A percentile compares a stretch with the other conserved stretches of the same genome.
Evolutionary conservation across 2,329 filamentous ascomycete species (phyloP).

Genomic region (Pseudogymnoascus sp.): DNA sequence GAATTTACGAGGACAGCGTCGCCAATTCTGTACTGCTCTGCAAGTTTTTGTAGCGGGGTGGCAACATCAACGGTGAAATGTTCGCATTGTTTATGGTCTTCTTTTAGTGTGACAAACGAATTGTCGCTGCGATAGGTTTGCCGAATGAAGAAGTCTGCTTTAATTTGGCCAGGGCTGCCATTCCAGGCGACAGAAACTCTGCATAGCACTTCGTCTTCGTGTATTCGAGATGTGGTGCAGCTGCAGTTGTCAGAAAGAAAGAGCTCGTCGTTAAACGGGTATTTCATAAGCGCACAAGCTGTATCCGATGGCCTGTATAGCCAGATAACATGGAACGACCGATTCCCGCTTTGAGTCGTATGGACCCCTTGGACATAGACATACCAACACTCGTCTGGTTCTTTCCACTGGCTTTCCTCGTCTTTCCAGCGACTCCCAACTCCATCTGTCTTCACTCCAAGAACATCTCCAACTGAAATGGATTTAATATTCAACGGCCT

Average conservation of each 20-base stretch:
- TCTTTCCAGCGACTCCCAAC: conserved; percentile 49
- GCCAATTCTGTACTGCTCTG: conserved; percentile 37
- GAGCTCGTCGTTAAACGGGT: conserved; percentile 63
- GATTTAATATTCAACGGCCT: conserved; percentile 37
- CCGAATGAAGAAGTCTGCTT: conserved; percentile 51
- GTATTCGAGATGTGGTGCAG: conserved; percentile 43
- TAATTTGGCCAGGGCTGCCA: conserved; percentile 35
- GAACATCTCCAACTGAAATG: conserved; percentile 41
- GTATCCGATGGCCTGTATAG: conserved; percentile 66
- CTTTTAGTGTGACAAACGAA: conserved; percentile 51
- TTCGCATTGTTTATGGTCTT: conserved; percentile 46
- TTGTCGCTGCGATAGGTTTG: conserved; percentile 58
- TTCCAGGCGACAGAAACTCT: conserved; percentile 53
- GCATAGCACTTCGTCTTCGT: conserved; percentile 46
- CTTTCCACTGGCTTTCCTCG: conserved; percentile 35
- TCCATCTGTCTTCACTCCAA: conserved; percentile 37
- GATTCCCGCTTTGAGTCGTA: conserved; percentile 27
- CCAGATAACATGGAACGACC: conserved; percentile 60
- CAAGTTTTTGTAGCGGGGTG: conserved; percentile 15
- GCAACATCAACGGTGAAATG: conserved; percentile 26
- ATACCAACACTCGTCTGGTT: conserved; percentile 53
- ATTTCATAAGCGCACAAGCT: conserved; percentile 56
- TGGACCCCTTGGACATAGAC: conserved; percentile 57
- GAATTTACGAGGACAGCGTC: conserved; percentile 44
- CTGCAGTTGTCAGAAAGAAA: conserved; percentile 73